Percentiles rank a stretch among this genome's conserved stretches.
phyloP scores from a whole-genome alignment of 495 filamentous ascomycete genomes.

The Poronia punctata region DNA sequence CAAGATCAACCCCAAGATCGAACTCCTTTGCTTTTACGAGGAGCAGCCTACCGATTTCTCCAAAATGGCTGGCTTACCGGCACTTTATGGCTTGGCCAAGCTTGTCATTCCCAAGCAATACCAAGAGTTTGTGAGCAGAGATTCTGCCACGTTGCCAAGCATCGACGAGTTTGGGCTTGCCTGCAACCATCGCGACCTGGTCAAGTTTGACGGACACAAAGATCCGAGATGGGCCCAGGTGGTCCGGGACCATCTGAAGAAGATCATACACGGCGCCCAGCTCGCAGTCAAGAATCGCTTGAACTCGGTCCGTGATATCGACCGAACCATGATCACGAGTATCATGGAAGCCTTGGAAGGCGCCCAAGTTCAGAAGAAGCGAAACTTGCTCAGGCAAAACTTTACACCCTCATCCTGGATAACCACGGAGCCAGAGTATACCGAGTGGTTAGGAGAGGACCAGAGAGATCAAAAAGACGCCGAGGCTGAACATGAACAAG shows the following conservation, averaged over 20 bases:
- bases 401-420: slow-evolving; percentile 29
- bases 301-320: slow-evolving; percentile 25
- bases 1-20: slow-evolving; percentile 23
- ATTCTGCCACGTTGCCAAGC: slow-evolving; percentile 29
- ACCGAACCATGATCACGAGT: slow-evolving; percentile 21
- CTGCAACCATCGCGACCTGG: slow-evolving; percentile 27
- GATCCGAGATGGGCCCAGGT: slow-evolving; percentile 25
- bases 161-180: slow-evolving; percentile 25
- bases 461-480: not conserved
- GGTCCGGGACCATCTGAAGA: slow-evolving; percentile 24
- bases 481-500: not conserved
- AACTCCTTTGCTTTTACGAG: slow-evolving; percentile 26
- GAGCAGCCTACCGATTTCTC: slow-evolving; percentile 25
- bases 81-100: slow-evolving; percentile 19
- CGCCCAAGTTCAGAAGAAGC: slow-evolving; percentile 20
- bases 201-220: slow-evolving; percentile 28
- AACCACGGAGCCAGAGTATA: slow-evolving; percentile 24
- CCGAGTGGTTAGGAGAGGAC: slow-evolving; percentile 21
- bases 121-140: slow-evolving; percentile 25
- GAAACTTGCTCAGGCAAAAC: slow-evolving; percentile 19
- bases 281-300: slow-evolving; percentile 27
- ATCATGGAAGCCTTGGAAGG: slow-evolving; percentile 22
- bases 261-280: slow-evolving; percentile 26
- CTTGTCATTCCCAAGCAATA: slow-evolving; percentile 17
- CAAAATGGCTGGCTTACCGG: slow-evolving; percentile 18